Percentiles rank a stretch among this genome's conserved stretches.
Evolutionary conservation across 371 early-diverging fungal species (phyloP).

Genomic region (Rhizopus delemar): DNA sequence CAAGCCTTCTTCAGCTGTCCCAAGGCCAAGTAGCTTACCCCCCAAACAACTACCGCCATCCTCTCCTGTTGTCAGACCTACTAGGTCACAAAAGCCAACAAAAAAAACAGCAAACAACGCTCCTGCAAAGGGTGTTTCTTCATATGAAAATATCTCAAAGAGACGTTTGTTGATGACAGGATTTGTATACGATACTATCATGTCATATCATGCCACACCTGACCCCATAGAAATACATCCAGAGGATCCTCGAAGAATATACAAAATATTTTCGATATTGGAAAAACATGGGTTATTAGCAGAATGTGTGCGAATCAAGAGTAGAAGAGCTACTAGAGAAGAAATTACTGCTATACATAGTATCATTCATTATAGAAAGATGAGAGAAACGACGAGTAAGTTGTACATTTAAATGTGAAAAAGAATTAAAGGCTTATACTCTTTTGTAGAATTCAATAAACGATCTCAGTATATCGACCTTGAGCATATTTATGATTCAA

Average conservation of each 20-base stretch:
- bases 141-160: neutral
- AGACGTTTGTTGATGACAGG: conserved; percentile 46
- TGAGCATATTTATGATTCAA: conserved; percentile 56
- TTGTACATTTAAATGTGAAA: too few relatives aligned
- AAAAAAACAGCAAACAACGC: neutral
- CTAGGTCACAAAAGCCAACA: neutral
- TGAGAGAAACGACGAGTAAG: conserved; percentile 25
- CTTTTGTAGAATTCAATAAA: conserved; percentile 14
- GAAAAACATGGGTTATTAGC: conserved; percentile 48
- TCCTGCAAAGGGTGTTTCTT: neutral
- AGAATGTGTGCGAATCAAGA: conserved; percentile 53
- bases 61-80: neutral
- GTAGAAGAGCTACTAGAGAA: conserved; percentile 51
- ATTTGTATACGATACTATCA: conserved; percentile 66
- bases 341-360: conserved; percentile 69
- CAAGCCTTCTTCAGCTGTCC: neutral
- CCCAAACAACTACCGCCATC: neutral
- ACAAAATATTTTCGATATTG: conserved; percentile 63
- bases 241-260: conserved; percentile 74
- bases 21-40: neutral
- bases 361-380: conserved; percentile 22
- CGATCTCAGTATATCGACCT: conserved; percentile 18
- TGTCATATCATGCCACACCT: conserved; percentile 59
- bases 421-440: neutral
- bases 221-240: conserved; percentile 66